Evolutionary conservation across 1,139 yeast species (phyloP), one percentile per base, ranked within the genome.

Genomic region (Taphrina populina): DNA sequence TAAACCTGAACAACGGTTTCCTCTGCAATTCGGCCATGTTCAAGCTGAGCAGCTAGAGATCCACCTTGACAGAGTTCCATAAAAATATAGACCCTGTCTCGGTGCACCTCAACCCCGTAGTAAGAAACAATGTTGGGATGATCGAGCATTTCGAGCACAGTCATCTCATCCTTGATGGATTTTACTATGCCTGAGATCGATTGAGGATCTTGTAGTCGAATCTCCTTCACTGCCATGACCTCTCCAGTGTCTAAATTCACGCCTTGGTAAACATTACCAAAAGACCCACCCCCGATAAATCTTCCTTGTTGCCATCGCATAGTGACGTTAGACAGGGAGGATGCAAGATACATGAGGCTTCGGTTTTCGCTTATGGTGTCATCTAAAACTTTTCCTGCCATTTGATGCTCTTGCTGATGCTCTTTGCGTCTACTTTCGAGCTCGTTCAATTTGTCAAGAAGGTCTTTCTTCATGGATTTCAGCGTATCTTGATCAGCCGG

Each of bases 1-100:
- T 90, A 92, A 15, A 90, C 85, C 69, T 88, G 96, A 30, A 88
- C 82, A 10, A 94, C 95, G 72, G 86, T 79, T 67, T 92, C 98
- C 69, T 92, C 98, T 68, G 90, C 97, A 64, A 92, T 88, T 58
- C 96, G 76, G 15, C 98, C 98, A 67, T 88, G 94, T 56, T 81
- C 86, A 59, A 92, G 74, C 56, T 90, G 73, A 10, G 85, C 81
- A 0, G 96, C 88, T 58, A 92, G 75, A 0, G 97, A 88, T 0
- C 98, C 97, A 45, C 96, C 96, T 66, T 90, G 95, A 72, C 98
- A 94, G 71, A 81, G 88, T 70, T 92, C 99, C 98, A 94, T 92
- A 67, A 92, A 94, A 39, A 92, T 84, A 68, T 88, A 90, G 20
- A 92, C 97, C 62, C 88, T 82, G 69, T 92, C 98, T 58, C 97